Base-by-base conservation (phyloP, 805 yeast species). In the Starmerella apicola region DNA sequence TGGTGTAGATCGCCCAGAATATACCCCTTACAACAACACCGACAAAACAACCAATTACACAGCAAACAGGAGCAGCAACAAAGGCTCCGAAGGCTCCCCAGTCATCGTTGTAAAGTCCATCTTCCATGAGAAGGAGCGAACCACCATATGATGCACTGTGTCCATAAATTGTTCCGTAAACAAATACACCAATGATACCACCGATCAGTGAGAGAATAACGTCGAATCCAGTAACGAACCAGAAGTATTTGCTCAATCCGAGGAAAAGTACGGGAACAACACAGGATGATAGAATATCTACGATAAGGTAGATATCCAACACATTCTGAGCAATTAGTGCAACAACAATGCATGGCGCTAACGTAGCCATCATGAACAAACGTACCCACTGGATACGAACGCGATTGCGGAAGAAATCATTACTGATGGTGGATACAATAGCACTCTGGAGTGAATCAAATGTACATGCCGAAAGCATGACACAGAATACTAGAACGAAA, bases 1-100 rank as follows among this genome's bases (percentile, higher is more conserved):
- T 17, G 10, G 31, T 10, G 27, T 17, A 31, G 40, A 50, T 33
- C 4, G 45, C 51, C 34, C 40, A 32, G 19, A 10, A 36, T 12
- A 41, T 27, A n/a, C 37, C 43, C 3, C 66, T 48, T 9, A 52
- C 6, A 3, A 36, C 76, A 21, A 80, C 68, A 32, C 68, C 65
- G 22, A 65, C 51, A 12, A 72, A 58, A 2, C 81, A 76, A 45
- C 77, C 64, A 5, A 78, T 45, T 2, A 85, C 48, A 9, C 88
- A 84, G 21, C 88, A 93, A 30, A 77, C 67, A 5, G 95, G 95
- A 1, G 95, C 91, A 46, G 78, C 81, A 5, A 81, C 88, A 60
- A 86, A 86, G 2, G 95, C 95, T 19, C 94, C 96, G 63, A 86
- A 86, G 0, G 94, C 77, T 52, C 93, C 82, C 95, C 95, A 86